phyloP scores from a whole-genome alignment of 225 moss, liverwort and hornwort species.

The Physcomitrellopsis africana region DNA sequence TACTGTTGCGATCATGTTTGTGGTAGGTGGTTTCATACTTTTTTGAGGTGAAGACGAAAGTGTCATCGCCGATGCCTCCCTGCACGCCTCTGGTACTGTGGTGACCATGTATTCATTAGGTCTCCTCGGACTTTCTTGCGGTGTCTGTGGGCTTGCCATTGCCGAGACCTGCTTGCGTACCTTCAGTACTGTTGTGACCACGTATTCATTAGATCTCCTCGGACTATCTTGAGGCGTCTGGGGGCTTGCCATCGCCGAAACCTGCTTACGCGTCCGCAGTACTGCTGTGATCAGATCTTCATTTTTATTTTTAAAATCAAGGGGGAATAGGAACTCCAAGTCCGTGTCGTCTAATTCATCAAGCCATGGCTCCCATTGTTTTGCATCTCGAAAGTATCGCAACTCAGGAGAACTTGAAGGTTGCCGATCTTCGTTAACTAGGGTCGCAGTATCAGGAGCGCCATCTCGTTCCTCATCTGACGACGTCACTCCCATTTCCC shows the following conservation, averaged over 20 bases:
- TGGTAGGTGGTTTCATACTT: neutral
- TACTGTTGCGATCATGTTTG: no score
- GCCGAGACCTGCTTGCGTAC: neutral
- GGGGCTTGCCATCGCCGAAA: neutral
- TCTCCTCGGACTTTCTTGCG: conserved; percentile 11
- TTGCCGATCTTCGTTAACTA: neutral
- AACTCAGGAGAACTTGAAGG: conserved; percentile 28
- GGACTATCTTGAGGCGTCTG: conserved; percentile 10
- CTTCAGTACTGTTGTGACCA: neutral
- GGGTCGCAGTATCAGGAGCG: conserved; percentile 6
- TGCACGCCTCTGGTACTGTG: neutral
- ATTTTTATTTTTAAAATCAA: conserved; percentile 22
- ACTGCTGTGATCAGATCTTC: no score
- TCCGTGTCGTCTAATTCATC: conserved; percentile 41
- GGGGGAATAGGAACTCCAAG: conserved; percentile 47
- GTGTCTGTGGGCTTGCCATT: neutral
- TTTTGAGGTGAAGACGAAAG: neutral
- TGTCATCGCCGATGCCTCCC: neutral
- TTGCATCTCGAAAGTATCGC: conserved; percentile 34
- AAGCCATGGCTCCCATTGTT: conserved; percentile 46
- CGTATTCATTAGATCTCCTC: neutral
- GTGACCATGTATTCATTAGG: neutral
- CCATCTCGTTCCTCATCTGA: conserved; percentile 33
- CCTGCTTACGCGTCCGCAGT: neutral
- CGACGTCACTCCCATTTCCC: conserved; percentile 43